These are phyloP conservation scores for Botrytis sinoallii DNA, from an alignment of 2,329 filamentous ascomycete species.

Conservation along the genomic window DNA sequence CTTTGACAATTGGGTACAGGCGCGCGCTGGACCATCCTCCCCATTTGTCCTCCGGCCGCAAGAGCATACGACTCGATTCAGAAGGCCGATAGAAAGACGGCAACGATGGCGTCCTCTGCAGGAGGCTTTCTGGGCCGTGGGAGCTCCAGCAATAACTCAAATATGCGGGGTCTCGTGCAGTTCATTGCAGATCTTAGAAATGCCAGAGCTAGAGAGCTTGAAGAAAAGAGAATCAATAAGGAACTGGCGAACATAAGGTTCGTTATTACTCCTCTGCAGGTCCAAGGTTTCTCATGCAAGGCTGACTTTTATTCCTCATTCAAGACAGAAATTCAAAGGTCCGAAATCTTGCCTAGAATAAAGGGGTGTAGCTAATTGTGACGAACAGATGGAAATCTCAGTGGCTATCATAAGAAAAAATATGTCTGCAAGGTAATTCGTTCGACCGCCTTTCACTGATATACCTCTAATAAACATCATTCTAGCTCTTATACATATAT, in stretches of 20 bases:
- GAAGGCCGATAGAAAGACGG: background rate
- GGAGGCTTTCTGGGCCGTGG: slow-evolving; percentile 65
- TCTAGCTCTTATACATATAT: slow-evolving; percentile 87
- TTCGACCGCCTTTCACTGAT: background rate
- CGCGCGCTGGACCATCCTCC: background rate
- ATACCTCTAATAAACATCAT: slow-evolving; percentile 7
- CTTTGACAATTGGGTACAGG: background rate
- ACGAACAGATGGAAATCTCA: slow-evolving; percentile 71
- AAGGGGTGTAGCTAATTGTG: slow-evolving; percentile 24
- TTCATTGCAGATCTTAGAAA: slow-evolving; percentile 98
- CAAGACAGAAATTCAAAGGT: slow-evolving; percentile 89
- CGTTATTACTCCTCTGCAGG: slow-evolving; percentile 35
- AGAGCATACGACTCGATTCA: background rate
- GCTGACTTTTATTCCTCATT: slow-evolving; percentile 31
- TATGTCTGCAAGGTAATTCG: slow-evolving; percentile 86
- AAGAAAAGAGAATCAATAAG: slow-evolving; percentile 99
- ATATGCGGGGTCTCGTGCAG: slow-evolving; percentile 84
- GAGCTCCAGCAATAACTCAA: slow-evolving; percentile 57
- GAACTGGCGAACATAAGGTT: slow-evolving; percentile 94
- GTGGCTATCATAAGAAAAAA: slow-evolving; percentile 99
- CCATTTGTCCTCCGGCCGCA: background rate
- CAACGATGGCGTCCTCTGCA: slow-evolving; percentile 35
- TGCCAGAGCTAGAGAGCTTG: slow-evolving; percentile 87
- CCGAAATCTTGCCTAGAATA: slow-evolving; percentile 26
- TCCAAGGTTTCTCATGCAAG: slow-evolving; percentile 15